Evolutionary conservation across 805 yeast species (phyloP).

Genomic region (Saturnispora dispora): DNA sequence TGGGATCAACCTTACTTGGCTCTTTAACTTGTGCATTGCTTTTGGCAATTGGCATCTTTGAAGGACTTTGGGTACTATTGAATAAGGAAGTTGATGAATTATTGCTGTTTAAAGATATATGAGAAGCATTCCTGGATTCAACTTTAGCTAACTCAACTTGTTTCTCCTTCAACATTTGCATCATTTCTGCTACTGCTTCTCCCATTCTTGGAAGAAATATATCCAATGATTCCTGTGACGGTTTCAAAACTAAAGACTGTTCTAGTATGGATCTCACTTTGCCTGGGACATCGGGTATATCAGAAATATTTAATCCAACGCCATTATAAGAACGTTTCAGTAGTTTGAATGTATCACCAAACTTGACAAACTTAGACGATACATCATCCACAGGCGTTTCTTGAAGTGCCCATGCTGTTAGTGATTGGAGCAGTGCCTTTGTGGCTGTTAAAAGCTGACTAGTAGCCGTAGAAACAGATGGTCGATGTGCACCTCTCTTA

Average conservation of each 20-base stretch:
- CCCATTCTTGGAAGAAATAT: conserved; percentile 75
- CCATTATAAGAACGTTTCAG: conserved; percentile 71
- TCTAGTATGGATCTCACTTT: conserved; percentile 73
- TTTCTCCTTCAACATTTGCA: conserved; percentile 73
- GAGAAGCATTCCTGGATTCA: conserved; percentile 9
- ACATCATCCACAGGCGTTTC: conserved; percentile 76
- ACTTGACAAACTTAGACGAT: conserved; percentile 80
- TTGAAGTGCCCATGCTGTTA: conserved; percentile 84
- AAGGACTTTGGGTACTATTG: background rate
- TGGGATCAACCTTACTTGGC: conserved; percentile 39
- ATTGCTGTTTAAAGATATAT: background rate
- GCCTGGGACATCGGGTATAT: conserved; percentile 85
- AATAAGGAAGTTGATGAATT: background rate
- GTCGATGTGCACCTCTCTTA: conserved; percentile 33
- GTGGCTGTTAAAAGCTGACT: conserved; percentile 67
- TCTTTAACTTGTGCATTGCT: background rate
- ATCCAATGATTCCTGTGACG: conserved; percentile 76
- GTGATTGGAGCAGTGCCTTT: conserved; percentile 73
- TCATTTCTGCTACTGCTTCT: conserved; percentile 70
- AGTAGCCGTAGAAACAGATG: conserved; percentile 55
- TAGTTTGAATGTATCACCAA: conserved; percentile 89
- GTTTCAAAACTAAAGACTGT: conserved; percentile 74
- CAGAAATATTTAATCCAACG: conserved; percentile 74
- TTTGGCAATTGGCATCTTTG: background rate
- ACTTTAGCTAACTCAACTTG: conserved; percentile 38